phyloP scores from a whole-genome alignment of 805 yeast genomes.

The Hanseniaspora mollemarum region DNA sequence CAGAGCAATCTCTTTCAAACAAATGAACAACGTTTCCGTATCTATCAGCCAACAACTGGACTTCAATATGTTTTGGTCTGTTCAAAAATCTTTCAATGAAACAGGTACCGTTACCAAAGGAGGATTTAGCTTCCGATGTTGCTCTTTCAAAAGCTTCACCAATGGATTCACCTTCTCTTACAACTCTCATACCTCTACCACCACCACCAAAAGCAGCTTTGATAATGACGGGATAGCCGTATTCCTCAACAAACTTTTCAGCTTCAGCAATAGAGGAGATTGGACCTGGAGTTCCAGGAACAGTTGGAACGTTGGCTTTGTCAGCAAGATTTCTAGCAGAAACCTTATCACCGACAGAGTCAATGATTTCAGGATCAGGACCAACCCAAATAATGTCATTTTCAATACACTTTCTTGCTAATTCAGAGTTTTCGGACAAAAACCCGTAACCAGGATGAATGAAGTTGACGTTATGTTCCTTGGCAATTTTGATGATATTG shows the following conservation, averaged over 20 bases:
- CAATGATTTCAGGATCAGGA: constrained; percentile 77
- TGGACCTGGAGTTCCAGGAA: constrained; percentile 98
- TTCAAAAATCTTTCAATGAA: constrained; percentile 91
- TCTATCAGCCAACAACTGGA: constrained; percentile 84
- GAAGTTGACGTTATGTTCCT: constrained; percentile 65
- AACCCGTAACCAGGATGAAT: constrained; percentile 92
- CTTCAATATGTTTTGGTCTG: constrained; percentile 96
- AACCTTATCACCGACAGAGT: constrained; percentile 93
- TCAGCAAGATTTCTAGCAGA: constrained; percentile 82
- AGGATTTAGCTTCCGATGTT: constrained; percentile 80
- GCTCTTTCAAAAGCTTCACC: constrained; percentile 90
- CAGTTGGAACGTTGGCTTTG: constrained; percentile 75
- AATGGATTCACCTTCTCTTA: constrained; percentile 87
- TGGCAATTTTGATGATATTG: constrained; percentile 81
- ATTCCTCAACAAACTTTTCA: constrained; percentile 57
- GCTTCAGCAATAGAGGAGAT: constrained; percentile 75
- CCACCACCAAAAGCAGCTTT: constrained; percentile 99
- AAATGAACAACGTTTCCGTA: constrained; percentile 91
- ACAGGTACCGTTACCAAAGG: constrained; percentile 98
- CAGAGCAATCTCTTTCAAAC: constrained; percentile 98
- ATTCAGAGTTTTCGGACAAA: constrained; percentile 80
- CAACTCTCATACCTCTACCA: constrained; percentile 99
- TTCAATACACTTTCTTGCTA: constrained; percentile 82
- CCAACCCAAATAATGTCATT: constrained; percentile 95
- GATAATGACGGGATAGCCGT: constrained; percentile 93